phyloP scores from a whole-genome alignment of 83 land plant species.

The Thuja plicata region DNA sequence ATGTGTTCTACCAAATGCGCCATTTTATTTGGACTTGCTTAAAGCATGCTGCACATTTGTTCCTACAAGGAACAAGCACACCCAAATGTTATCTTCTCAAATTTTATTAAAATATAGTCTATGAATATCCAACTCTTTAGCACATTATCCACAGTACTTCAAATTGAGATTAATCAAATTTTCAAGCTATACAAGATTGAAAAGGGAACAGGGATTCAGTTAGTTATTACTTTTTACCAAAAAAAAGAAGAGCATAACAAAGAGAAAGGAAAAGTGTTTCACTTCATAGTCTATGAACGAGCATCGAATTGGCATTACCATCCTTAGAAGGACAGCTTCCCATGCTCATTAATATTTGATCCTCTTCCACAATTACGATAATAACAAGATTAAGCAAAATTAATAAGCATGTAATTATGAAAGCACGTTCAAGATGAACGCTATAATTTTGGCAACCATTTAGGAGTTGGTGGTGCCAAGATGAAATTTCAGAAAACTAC shows the following conservation, averaged over 20 bases:
- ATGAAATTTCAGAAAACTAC: too few relatives aligned
- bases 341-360: too few relatives aligned
- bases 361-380: too few relatives aligned
- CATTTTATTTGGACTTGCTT: constrained; percentile 74
- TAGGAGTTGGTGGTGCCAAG: neutral
- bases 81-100: neutral
- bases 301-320: too few relatives aligned
- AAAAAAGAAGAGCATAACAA: neutral
- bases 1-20: constrained; percentile 68
- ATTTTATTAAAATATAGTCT: neutral
- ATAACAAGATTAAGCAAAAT: too few relatives aligned
- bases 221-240: neutral
- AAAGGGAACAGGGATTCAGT: neutral
- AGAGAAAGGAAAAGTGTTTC: neutral
- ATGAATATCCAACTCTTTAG: neutral
- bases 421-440: too few relatives aligned
- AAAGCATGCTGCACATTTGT: constrained; percentile 77
- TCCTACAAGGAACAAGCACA: constrained; percentile 34
- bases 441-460: too few relatives aligned
- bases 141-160: neutral
- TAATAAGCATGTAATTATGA: too few relatives aligned
- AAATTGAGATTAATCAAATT: neutral
- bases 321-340: too few relatives aligned
- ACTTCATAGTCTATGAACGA: neutral
- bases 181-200: neutral